These are phyloP conservation scores for Heritiera fomes DNA, from an alignment of 345 rosid genomes.

Conservation along the genomic window DNA sequence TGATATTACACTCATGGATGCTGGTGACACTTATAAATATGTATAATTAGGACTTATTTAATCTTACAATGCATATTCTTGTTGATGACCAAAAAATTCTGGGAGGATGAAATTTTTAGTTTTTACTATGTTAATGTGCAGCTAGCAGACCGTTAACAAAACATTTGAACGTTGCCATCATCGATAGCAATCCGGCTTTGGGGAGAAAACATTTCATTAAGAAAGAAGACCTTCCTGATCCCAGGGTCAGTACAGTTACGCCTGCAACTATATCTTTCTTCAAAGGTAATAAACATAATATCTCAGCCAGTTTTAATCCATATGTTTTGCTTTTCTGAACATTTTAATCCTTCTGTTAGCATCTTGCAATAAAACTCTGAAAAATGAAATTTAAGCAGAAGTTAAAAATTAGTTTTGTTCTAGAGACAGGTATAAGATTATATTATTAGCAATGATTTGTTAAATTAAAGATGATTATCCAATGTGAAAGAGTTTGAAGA, in stretches of 20 bases:
- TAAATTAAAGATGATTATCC: not conserved
- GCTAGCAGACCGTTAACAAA: slow-evolving; percentile 77
- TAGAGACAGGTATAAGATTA: not conserved
- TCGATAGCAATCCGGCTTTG: slow-evolving; percentile 82
- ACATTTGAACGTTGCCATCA: slow-evolving; percentile 78
- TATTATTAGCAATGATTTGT: not conserved
- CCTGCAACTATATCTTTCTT: slow-evolving; percentile 80
- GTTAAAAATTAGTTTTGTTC: not conserved
- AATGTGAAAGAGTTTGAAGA: too few species aligned
- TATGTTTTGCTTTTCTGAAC: not conserved
- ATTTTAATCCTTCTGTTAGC: not conserved
- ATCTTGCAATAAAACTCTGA: not conserved
- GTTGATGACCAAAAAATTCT: not conserved
- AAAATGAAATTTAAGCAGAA: not conserved
- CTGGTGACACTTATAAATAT: not conserved
- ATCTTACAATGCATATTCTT: not conserved
- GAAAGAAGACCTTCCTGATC: slow-evolving; percentile 77
- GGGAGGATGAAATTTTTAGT: not conserved
- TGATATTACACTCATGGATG: not conserved
- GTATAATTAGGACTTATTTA: not conserved
- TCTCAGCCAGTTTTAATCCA: not conserved
- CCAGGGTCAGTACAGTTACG: slow-evolving; percentile 92
- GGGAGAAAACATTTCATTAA: slow-evolving; percentile 45
- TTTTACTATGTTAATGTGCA: slow-evolving; percentile 38
- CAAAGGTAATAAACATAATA: slow-evolving; percentile 53